These are phyloP conservation scores for Boletus sp. DNA, from an alignment of 768 basidiomycete genomes.

Conservation along the genomic window DNA sequence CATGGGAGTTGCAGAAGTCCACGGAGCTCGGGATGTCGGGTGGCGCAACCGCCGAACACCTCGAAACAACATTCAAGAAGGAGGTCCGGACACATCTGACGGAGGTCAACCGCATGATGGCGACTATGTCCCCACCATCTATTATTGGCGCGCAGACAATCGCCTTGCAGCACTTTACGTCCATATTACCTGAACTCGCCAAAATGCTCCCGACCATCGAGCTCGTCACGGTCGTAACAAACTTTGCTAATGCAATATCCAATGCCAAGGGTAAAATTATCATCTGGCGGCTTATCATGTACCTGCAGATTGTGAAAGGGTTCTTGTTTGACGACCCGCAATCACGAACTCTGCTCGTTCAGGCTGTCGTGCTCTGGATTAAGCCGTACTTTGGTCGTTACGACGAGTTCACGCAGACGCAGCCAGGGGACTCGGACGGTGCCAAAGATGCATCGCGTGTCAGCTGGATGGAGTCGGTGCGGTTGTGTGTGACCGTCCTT, in stretches of 20 bases:
- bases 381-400: constrained; percentile 92
- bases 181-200: constrained; percentile 82
- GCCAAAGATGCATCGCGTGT: constrained; percentile 73
- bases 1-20: constrained; percentile 81
- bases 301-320: constrained; percentile 85
- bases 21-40: constrained; percentile 77
- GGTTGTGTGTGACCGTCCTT: constrained; percentile 86
- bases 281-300: constrained; percentile 92
- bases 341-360: constrained; percentile 75
- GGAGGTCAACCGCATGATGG: constrained; percentile 89
- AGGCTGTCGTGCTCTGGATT: constrained; percentile 89
- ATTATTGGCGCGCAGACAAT: constrained; percentile 96
- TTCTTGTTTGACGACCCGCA: constrained; percentile 83
- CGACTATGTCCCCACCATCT: constrained; percentile 67
- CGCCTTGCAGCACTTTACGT: constrained; percentile 89
- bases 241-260: constrained; percentile 81
- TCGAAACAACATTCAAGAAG: constrained; percentile 80
- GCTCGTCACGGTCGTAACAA: constrained; percentile 80
- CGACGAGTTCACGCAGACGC: constrained; percentile 71
- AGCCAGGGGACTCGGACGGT: constrained; percentile 61
- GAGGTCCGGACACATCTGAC: constrained; percentile 74
- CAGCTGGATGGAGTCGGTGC: constrained; percentile 83
- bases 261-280: constrained; percentile 81
- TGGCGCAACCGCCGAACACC: constrained; percentile 79
- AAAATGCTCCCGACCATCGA: constrained; percentile 80